Evolutionary conservation across 2,329 filamentous ascomycete species (phyloP).

Genomic region (Monilinia fructigena): DNA sequence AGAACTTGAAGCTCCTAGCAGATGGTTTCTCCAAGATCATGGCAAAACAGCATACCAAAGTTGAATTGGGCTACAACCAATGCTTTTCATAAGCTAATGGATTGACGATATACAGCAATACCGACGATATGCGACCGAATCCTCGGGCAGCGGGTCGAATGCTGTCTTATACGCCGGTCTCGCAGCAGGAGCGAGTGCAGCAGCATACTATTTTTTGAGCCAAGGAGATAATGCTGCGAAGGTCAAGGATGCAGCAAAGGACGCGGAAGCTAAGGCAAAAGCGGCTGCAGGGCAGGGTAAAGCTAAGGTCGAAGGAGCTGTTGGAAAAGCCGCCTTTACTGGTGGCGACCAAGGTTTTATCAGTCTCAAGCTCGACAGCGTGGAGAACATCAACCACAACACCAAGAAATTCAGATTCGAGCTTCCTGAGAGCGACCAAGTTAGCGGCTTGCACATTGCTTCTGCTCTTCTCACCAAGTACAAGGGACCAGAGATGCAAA

Average conservation of each 20-base stretch:
- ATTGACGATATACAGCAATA: constrained; percentile 49
- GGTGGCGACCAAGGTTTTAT: constrained; percentile 91
- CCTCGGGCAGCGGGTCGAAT: constrained; percentile 50
- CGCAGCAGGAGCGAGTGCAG: constrained; percentile 55
- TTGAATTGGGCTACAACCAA: constrained; percentile 13
- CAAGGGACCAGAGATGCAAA: constrained; percentile 78
- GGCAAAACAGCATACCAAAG: background rate
- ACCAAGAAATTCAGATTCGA: constrained; percentile 90
- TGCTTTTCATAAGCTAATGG: constrained; percentile 23
- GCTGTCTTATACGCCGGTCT: constrained; percentile 60
- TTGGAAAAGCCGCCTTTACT: constrained; percentile 57
- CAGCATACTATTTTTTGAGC: constrained; percentile 54
- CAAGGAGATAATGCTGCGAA: constrained; percentile 50
- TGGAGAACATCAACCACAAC: constrained; percentile 86
- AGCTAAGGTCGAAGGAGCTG: constrained; percentile 36
- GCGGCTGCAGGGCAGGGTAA: constrained; percentile 41
- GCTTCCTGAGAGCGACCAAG: constrained; percentile 77
- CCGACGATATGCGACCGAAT: constrained; percentile 71
- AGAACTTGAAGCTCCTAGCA: background rate
- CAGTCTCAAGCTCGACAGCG: constrained; percentile 72
- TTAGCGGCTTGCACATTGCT: constrained; percentile 77
- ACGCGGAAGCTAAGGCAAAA: constrained; percentile 56
- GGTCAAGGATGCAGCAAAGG: constrained; percentile 54
- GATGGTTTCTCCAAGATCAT: background rate
- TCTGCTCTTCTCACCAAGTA: constrained; percentile 92